A percentile compares a stretch with the other conserved stretches of the same genome.
These are phyloP conservation scores for Anthracocystis walkeri DNA, from an alignment of 1,284 basidiomycete genomes.

Conservation along the genomic window DNA sequence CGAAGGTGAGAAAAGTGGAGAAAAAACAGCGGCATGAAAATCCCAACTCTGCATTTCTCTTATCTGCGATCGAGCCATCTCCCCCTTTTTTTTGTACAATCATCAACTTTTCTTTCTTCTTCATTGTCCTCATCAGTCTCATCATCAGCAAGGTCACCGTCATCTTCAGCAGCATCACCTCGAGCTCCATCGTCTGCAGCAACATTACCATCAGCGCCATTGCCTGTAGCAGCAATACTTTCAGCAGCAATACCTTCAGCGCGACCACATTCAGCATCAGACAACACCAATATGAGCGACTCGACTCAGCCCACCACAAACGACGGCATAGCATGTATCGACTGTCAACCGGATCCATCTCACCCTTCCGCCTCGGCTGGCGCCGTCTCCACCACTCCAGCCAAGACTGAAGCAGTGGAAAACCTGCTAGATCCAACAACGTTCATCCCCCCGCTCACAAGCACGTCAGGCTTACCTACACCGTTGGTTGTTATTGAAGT, in stretches of 20 bases:
- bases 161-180: background rate
- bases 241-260: too few species aligned
- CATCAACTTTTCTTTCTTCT: background rate
- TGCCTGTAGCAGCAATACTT: too few species aligned
- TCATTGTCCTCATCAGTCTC: background rate
- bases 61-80: slow-evolving; percentile 6
- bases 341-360: slow-evolving; percentile 14
- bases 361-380: background rate
- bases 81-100: background rate
- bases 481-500: slow-evolving; percentile 37
- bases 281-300: background rate
- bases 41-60: background rate
- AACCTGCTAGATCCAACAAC: slow-evolving; percentile 30
- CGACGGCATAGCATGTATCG: slow-evolving; percentile 12
- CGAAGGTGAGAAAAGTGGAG: background rate
- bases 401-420: too few species aligned
- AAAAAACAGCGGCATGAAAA: background rate
- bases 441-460: slow-evolving; percentile 21
- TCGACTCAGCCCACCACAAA: background rate
- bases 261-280: too few species aligned
- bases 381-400: background rate
- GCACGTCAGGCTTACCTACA: slow-evolving; percentile 1
- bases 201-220: background rate
- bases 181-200: background rate
- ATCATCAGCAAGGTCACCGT: too few species aligned